Conservation (phyloP, 345 rosid genomes). For the Microthlaspi erraticum region DNA sequence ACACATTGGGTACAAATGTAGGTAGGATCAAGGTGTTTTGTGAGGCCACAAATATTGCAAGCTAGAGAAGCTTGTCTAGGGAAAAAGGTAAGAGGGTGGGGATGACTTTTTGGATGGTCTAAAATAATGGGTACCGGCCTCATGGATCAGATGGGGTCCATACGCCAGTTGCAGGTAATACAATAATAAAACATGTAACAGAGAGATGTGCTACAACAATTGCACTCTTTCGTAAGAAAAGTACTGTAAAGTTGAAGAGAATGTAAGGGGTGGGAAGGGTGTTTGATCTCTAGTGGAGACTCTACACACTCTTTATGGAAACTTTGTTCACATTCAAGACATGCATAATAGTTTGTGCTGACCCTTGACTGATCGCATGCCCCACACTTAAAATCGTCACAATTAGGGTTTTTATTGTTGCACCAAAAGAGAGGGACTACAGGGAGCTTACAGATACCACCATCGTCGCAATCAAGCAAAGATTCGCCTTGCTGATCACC, state of each 20-base stretch:
- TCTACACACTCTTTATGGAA: not conserved
- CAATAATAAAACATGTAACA: not conserved
- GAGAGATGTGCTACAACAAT: not conserved
- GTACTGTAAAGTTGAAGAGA: not conserved
- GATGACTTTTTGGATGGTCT: slow-evolving; percentile 14
- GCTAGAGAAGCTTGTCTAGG: not conserved
- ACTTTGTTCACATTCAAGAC: not conserved
- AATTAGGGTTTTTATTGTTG: not conserved
- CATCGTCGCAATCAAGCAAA: not conserved
- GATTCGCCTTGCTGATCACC: not conserved
- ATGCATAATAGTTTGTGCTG: not conserved
- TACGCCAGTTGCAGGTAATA: not conserved
- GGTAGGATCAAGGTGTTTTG: not conserved
- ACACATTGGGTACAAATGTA: not conserved
- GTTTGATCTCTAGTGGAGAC: not conserved
- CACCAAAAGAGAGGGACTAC: slow-evolving; percentile 2
- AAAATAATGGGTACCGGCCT: not conserved
- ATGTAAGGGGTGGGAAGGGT: slow-evolving; percentile 9
- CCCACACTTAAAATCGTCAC: not conserved
- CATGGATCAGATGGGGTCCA: not conserved
- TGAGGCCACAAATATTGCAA: not conserved
- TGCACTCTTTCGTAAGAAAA: not conserved
- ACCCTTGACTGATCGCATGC: not conserved
- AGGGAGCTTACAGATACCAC: slow-evolving; percentile 3
- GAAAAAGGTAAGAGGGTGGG: slow-evolving; percentile 6